Conservation (phyloP, 2,329 filamentous ascomycete species). For the Talaromyces sp. region DNA sequence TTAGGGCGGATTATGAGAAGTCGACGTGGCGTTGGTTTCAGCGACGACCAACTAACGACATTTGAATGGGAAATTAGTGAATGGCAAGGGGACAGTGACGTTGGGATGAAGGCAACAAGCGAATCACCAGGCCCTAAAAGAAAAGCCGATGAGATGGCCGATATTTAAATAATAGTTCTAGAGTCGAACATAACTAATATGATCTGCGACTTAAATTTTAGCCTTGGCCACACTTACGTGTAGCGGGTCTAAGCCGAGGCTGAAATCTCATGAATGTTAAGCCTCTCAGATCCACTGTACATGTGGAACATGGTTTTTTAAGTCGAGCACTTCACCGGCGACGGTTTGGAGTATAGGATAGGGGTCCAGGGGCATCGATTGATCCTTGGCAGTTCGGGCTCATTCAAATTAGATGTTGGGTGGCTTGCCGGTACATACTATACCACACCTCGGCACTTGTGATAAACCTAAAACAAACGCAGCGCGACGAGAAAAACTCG, state of each 20-base stretch:
- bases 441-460: neutral
- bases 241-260: neutral
- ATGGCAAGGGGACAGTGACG: slow-evolving; percentile 50
- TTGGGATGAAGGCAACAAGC: slow-evolving; percentile 1
- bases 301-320: neutral
- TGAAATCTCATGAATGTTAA: neutral
- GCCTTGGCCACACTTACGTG: neutral
- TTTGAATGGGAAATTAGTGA: slow-evolving; percentile 85
- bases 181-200: neutral
- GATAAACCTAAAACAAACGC: neutral
- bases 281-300: neutral
- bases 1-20: slow-evolving; percentile 63
- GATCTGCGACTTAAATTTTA: neutral
- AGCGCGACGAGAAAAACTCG: neutral
- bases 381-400: neutral
- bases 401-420: no score
- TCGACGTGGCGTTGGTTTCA: slow-evolving; percentile 54
- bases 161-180: neutral
- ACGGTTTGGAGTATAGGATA: neutral
- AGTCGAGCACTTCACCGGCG: no score
- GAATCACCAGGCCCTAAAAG: slow-evolving; percentile 5
- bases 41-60: slow-evolving; percentile 59
- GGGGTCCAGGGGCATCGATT: no score
- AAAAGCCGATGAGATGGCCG: slow-evolving; percentile 9
- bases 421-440: no score